Conservation (phyloP, 1,139 yeast genomes). For the Nakaseomyces uthaithaninus region DNA sequence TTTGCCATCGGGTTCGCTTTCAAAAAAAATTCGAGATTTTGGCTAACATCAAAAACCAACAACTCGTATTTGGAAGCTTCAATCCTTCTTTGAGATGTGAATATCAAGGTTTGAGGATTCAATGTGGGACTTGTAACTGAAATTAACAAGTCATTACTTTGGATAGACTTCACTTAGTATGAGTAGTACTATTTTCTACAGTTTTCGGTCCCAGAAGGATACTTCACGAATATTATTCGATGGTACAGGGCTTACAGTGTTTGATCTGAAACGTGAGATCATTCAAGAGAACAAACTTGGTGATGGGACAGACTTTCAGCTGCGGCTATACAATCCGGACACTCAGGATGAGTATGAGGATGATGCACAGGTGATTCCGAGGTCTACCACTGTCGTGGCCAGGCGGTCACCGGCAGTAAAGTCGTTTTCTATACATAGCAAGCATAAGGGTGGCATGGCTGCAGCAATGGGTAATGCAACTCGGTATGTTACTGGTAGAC, state of each 20-base stretch:
- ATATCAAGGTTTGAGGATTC: no score
- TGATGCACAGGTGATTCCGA: slow-evolving; percentile 72
- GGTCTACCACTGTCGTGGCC: slow-evolving; percentile 79
- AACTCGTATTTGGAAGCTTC: no score
- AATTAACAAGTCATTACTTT: no score
- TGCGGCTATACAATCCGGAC: slow-evolving; percentile 69
- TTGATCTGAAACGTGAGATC: slow-evolving; percentile 87
- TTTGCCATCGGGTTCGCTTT: no score
- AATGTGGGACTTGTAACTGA: no score
- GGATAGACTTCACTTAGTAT: no score
- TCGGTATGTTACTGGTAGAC: slow-evolving; percentile 82
- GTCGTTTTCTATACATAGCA: slow-evolving; percentile 15
- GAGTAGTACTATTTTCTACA: slow-evolving; percentile 87
- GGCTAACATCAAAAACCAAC: no score
- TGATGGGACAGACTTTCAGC: slow-evolving; percentile 76
- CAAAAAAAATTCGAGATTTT: background rate
- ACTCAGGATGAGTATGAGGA: slow-evolving; percentile 77
- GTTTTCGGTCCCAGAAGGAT: slow-evolving; percentile 76
- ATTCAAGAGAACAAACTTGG: slow-evolving; percentile 74
- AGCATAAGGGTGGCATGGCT: slow-evolving; percentile 43
- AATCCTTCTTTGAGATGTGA: no score
- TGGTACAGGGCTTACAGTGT: slow-evolving; percentile 92
- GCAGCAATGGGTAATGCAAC: slow-evolving; percentile 65
- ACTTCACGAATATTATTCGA: slow-evolving; percentile 80
- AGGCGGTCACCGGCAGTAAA: slow-evolving; percentile 68